Conservation (phyloP, 345 rosid genomes). For the Nephelium lappaceum region DNA sequence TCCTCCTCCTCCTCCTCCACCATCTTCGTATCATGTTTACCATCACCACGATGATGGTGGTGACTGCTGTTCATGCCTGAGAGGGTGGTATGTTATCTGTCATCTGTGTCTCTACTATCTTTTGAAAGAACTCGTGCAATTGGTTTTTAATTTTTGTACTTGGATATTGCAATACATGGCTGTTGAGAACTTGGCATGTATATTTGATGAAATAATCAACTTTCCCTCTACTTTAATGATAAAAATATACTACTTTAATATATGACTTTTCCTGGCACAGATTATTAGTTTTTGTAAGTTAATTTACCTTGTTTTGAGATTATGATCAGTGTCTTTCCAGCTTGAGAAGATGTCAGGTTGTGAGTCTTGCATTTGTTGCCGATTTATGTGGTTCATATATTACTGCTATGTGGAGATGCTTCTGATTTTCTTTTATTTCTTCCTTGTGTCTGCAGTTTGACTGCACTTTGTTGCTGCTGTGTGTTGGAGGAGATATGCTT, state of each 20-base stretch:
- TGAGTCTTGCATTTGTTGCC: too few species aligned
- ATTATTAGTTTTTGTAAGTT: background rate
- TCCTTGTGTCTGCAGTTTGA: conserved; percentile 36
- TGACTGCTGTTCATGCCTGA: conserved; percentile 36
- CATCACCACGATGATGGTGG: conserved; percentile 16
- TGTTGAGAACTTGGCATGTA: too few species aligned
- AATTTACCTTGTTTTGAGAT: too few species aligned
- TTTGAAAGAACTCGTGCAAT: too few species aligned
- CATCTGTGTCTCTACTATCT: background rate
- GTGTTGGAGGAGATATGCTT: conserved; percentile 32
- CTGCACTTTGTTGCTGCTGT: conserved; percentile 48
- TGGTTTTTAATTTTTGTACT: too few species aligned
- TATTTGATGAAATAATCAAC: too few species aligned
- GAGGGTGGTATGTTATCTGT: conserved; percentile 47
- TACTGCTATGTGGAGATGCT: background rate
- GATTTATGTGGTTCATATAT: too few species aligned
- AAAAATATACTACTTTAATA: too few species aligned
- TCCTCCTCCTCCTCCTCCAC: conserved; percentile 22
- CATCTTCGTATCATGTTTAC: background rate
- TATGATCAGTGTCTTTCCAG: too few species aligned
- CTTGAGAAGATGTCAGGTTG: too few species aligned
- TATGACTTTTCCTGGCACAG: background rate
- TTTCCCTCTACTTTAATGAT: too few species aligned
- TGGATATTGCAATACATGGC: too few species aligned
- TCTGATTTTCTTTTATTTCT: background rate